Percentiles rank a stretch among this genome's conserved stretches.
Conservation (phyloP, 2,329 filamentous ascomycete genomes). For the Clathrospora elynae region DNA sequence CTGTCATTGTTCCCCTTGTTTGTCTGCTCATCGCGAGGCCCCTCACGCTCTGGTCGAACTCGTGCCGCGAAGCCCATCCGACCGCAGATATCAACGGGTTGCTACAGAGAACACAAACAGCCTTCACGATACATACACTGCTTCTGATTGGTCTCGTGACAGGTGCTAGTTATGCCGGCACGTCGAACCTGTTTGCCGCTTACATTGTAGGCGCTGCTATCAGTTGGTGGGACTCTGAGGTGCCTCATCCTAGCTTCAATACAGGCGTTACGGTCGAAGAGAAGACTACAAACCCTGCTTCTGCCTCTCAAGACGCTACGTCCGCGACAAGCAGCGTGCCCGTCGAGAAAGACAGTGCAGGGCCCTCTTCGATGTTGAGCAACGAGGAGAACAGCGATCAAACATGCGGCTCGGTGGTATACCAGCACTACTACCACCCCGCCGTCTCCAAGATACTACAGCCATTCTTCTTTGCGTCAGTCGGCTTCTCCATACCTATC, state of each 20-base stretch:
- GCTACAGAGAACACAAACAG: slow-evolving; percentile 42
- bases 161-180: slow-evolving; percentile 63
- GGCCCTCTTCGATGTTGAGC: neutral
- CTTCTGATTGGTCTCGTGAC: slow-evolving; percentile 58
- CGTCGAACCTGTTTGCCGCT: slow-evolving; percentile 66
- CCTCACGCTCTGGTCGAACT: slow-evolving; percentile 45
- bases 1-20: slow-evolving; percentile 52
- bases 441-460: slow-evolving; percentile 62
- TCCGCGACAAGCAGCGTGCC: no score
- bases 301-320: no score
- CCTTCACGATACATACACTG: slow-evolving; percentile 55
- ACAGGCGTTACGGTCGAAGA: no score
- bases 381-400: slow-evolving; percentile 4
- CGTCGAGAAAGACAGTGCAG: no score
- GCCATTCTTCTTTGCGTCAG: slow-evolving; percentile 75
- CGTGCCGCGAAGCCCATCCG: slow-evolving; percentile 29
- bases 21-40: slow-evolving; percentile 57
- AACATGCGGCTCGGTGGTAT: slow-evolving; percentile 44
- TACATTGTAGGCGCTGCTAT: slow-evolving; percentile 63
- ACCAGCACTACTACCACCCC: slow-evolving; percentile 54
- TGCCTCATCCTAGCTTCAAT: slow-evolving; percentile 29
- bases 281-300: no score
- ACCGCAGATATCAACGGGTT: slow-evolving; percentile 28
- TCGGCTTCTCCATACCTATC: slow-evolving; percentile 80
- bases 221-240: slow-evolving; percentile 63